Base-by-base conservation (phyloP, 169 alveolate genomes). In the Plasmodium gonderi region DNA sequence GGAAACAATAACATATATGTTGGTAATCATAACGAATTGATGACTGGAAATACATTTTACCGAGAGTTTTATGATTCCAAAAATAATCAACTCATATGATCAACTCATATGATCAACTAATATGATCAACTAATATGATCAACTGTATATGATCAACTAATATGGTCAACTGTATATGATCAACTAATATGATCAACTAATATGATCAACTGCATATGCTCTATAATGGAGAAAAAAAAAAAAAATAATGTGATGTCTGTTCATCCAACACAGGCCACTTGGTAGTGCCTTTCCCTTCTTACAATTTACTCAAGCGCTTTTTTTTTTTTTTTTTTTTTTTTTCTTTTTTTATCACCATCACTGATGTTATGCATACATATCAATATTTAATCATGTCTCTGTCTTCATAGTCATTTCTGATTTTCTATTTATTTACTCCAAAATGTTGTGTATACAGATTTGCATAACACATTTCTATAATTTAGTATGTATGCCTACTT, bases 1-100 rank as follows among this genome's bases (percentile, higher is more conserved):
- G 94, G 82, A 2, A 40, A 76, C 44, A 76, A 76, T 65, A 76
- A 78, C n/a, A 90, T 90, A 23, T 47, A 77, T 72, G 94, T 90
- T 45, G 94, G 94, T 2, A 90, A 12, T 9, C 94, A 90, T 31
- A 26, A 45, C 17, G 68, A 90, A 17, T 72, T 90, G 11, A 77
- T 90, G 81, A 20, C 29, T 17, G 69, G 51, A 20, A 51, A 81
- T 31, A n/a, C 68, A 20, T 17, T 31, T 0, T 91, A 78, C 51
- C 49, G 69, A 36, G 89, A 81, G 51, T 81, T 40, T 26, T 87
- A 77, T 44, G 29, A 40, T 38, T 47, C 93, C 12, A 81, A 44
- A 47, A 83, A 85, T 54, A 82, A 75, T 49, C 44, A 31, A 42
- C 26, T 47, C 1, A 12, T 47, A 40, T 68, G 51, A 81, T 36